Base-by-base conservation (phyloP, 345 rosid species). In the Limnanthes douglasii region DNA sequence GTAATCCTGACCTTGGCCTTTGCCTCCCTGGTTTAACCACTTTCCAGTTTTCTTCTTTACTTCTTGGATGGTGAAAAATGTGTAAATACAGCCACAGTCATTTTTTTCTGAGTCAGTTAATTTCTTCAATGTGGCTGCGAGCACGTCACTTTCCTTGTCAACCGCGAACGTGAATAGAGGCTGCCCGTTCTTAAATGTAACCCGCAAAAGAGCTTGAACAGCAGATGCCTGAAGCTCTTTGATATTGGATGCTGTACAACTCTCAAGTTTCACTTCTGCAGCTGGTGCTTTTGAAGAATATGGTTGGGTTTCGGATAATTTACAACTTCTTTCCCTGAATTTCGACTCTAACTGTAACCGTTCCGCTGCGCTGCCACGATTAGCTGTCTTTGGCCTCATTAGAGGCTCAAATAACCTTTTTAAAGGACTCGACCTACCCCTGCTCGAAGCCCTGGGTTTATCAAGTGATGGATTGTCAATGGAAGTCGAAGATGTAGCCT, bases 371-470 rank as follows among this genome's bases (percentile, higher is more conserved):
- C 52, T 45, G 44, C 48, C 60, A 25, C 54, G 43, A 38, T 48
- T 60, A 23, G 55, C 61, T 18, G 59, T 55, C 57, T 70, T 88
- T 9, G 83, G 70, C 61, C 65, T 83, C 45, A 76, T 54, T 27
- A 88, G 51, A 13, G 93, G 90, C 34, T 78, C 93, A 35, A 88
- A 53, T 34, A 88, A 53, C 67, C 93, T 78, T 61, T 90, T 76
- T 60, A 88, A 62, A 23, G 97, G 97, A 65, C 95, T 88, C 35
- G 93, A 75, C 60, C 82, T 72, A 56, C 85, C 69, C 68, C 69
- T 64, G 53, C 61, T 61, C 22, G 57, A 41, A 53, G 60, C 52
- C 54, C 37, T 52, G 40, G 57, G 56, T 42, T 30, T 53, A 46
- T 67, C 80, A 14, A 41, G 12, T 21, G 40, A 31, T 11, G 66